Evolutionary conservation across 2,329 filamentous ascomycete genomes (phyloP).

Genomic region (Claviceps humidiphila): DNA sequence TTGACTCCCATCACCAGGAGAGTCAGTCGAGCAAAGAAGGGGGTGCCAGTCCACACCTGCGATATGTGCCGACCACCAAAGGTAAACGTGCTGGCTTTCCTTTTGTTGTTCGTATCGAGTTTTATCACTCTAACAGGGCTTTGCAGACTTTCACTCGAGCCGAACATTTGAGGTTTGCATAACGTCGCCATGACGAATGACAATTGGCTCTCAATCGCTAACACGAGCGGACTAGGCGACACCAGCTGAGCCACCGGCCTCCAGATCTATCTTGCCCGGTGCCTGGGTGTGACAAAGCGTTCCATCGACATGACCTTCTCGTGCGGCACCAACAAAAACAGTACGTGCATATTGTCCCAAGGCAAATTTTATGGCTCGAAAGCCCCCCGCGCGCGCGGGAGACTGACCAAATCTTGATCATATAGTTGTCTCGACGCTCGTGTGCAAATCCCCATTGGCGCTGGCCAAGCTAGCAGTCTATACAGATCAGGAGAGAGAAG

Average conservation of each 20-base stretch:
- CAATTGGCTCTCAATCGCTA: conserved; percentile 9
- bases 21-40: conserved; percentile 46
- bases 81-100: conserved; percentile 20
- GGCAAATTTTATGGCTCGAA: background rate
- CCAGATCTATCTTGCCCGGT: conserved; percentile 38
- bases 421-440: conserved; percentile 13
- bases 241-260: conserved; percentile 45
- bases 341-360: conserved; percentile 14
- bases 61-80: conserved; percentile 38
- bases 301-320: conserved; percentile 46
- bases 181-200: conserved; percentile 6
- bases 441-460: background rate
- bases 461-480: background rate
- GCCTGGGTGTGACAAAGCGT: conserved; percentile 41
- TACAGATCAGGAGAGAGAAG: conserved; percentile 4
- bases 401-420: background rate
- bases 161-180: conserved; percentile 44
- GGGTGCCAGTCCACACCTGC: conserved; percentile 43
- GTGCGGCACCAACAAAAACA: conserved; percentile 38
- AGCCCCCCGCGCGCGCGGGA: background rate
- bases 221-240: conserved; percentile 30
- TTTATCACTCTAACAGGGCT: background rate
- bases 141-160: conserved; percentile 47
- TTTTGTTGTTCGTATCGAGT: background rate
- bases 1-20: conserved; percentile 43